Evolutionary conservation across 257 asterid species (phyloP).

Genomic region (Petunia secreta): DNA sequence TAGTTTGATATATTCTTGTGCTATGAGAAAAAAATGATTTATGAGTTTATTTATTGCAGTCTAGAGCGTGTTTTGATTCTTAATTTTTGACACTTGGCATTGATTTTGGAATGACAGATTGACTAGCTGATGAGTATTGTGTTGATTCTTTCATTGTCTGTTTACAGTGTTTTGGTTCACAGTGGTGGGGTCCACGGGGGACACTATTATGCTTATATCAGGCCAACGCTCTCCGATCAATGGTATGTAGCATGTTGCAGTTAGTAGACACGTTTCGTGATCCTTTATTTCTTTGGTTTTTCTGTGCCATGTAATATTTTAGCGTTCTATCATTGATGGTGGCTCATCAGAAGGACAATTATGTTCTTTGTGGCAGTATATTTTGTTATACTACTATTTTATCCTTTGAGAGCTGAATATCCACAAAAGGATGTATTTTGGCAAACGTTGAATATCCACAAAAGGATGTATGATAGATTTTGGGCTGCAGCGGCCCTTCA

Average conservation of each 20-base stretch:
- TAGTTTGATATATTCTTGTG: conserved; percentile 15
- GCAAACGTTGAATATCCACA: background rate
- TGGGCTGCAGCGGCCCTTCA: background rate
- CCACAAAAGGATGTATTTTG: background rate
- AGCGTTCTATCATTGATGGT: background rate
- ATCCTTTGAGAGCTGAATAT: background rate
- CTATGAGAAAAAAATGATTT: background rate
- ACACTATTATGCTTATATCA: conserved; percentile 50
- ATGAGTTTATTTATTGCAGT: conserved; percentile 1
- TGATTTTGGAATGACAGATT: background rate
- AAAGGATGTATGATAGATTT: background rate
- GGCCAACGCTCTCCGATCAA: conserved; percentile 45
- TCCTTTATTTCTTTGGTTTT: conserved; percentile 19
- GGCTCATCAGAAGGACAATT: conserved; percentile 8
- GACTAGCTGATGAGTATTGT: conserved; percentile 14
- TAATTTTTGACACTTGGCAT: conserved; percentile 4
- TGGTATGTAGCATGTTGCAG: conserved; percentile 35
- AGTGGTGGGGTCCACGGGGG: conserved; percentile 55
- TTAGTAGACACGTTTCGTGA: background rate
- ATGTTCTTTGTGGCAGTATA: background rate
- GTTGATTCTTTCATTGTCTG: conserved; percentile 21
- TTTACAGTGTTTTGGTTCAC: conserved; percentile 38
- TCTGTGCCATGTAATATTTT: conserved; percentile 17
- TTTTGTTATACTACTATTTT: background rate
- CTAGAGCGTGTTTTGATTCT: conserved; percentile 4